Base-by-base conservation (phyloP, 2,329 filamentous ascomycete species). In the Beauveria australis region DNA sequence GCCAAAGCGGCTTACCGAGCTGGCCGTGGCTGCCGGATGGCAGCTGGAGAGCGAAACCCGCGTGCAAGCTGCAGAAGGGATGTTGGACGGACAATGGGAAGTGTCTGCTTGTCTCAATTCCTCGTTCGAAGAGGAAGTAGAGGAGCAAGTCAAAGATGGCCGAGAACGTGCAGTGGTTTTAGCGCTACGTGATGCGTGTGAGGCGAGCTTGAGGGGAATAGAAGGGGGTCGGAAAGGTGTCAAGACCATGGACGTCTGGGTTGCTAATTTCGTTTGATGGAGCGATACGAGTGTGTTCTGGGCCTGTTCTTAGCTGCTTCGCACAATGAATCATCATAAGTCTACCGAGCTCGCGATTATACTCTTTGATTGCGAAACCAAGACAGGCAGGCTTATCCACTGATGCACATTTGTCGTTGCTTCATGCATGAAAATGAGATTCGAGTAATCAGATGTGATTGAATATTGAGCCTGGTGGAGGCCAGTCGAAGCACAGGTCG, bases 1-100 rank as follows among this genome's bases (percentile, higher is more conserved):
- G 16, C 51, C 51, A 24, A 53, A 53, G 51, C 51, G 51, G 30
- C 51, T 53, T 40, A 53, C 30, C 40, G 51, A 53, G 51, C 30
- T 53, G 30, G 51, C 51, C 30, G 24, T 53, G 51, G 51, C 51
- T 7, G 51, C 51, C 41, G 63, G 63, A 8, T 65, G 63, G 63
- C 28, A 62, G 37, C 55, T 65, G 46, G 51, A 63, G 43, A 62
- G 49, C 41, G 63, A 65, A 57, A 61, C 30, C 14, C 22, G 28
- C 43, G 59, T 63, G 30, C 55, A 59, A 46, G 33, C 52, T 54
- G 62, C 48, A 24, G 60, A 64, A 24, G 63, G 53, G 24, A 18
- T 65, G 44, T 44, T 63, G 40, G 58, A 64, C n/a, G 63, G 63
- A 43, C 53, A 62, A 26, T 65, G 63, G 63, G 63, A 64, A 52